Percentiles rank a stretch among this genome's conserved stretches.
Conservation (phyloP, 176 grass and related monocot species). For the Avena eriantha region DNA sequence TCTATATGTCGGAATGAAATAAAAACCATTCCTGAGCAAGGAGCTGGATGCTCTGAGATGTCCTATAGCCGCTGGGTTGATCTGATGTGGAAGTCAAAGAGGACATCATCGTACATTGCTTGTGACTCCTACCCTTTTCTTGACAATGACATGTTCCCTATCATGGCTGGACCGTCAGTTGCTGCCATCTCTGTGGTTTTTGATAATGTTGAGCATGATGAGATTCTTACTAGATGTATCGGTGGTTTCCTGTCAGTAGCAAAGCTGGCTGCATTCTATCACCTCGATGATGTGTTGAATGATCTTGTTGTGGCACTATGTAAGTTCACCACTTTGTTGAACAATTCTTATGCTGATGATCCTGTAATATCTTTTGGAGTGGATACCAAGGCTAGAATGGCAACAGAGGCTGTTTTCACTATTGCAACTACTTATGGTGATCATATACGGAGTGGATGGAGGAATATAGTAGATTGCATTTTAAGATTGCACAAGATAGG, state of each 20-base stretch:
- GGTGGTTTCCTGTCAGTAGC: slow-evolving; percentile 89
- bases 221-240: slow-evolving; percentile 73
- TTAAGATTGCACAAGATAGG: slow-evolving; percentile 85
- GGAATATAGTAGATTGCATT: slow-evolving; percentile 89
- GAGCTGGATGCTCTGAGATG: slow-evolving; percentile 87
- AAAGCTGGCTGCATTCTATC: slow-evolving; percentile 84
- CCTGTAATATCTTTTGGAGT: slow-evolving; percentile 83
- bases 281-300: slow-evolving; percentile 88
- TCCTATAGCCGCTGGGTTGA: slow-evolving; percentile 94
- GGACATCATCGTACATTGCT: slow-evolving; percentile 72
- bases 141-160: slow-evolving; percentile 92
- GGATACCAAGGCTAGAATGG: slow-evolving; percentile 93
- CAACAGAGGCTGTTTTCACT: slow-evolving; percentile 87
- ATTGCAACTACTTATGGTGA: slow-evolving; percentile 94
- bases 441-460: slow-evolving; percentile 82
- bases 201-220: slow-evolving; percentile 89
- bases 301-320: slow-evolving; percentile 93
- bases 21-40: slow-evolving; percentile 84
- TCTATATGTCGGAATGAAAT: slow-evolving; percentile 98
- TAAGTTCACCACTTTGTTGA: slow-evolving; percentile 87
- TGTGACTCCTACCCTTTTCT: slow-evolving; percentile 75
- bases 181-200: slow-evolving; percentile 96
- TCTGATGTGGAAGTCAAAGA: slow-evolving; percentile 85
- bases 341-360: slow-evolving; percentile 69
- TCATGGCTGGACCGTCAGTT: slow-evolving; percentile 85